These are phyloP conservation scores for Solanum hybrid DNA, from an alignment of 305 asterid genomes.

Conservation along the genomic window DNA sequence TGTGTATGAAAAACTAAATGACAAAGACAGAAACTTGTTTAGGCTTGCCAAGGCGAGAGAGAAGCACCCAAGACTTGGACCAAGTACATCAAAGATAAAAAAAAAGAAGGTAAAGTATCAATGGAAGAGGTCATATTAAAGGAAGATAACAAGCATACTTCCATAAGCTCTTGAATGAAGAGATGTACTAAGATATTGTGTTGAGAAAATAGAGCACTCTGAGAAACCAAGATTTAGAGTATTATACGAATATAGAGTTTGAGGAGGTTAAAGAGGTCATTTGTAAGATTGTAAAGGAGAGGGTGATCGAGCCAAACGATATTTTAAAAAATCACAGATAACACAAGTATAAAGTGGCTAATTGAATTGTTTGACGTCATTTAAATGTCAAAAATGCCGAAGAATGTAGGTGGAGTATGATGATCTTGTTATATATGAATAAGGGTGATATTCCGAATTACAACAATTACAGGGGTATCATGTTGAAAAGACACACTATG, in stretches of 20 bases:
- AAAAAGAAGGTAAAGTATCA: no score
- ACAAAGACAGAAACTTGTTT: no score
- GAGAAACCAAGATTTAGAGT: background rate
- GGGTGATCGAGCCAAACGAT: background rate
- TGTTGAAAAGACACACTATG: background rate
- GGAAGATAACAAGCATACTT: no score
- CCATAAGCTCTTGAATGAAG: background rate
- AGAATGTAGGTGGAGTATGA: background rate
- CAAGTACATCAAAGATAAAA: background rate
- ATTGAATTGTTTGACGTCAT: background rate
- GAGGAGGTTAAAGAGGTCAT: background rate
- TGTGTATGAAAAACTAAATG: background rate
- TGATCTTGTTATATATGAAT: background rate
- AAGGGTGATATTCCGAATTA: background rate
- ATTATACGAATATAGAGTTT: background rate
- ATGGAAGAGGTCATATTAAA: background rate
- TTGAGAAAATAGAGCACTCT: background rate
- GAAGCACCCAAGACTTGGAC: background rate
- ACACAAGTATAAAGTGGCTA: no score
- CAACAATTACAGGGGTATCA: rapidly evolving
- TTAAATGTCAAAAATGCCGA: no score
- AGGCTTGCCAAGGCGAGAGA: background rate
- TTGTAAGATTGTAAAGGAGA: background rate
- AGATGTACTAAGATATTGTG: background rate
- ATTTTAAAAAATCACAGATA: background rate